phyloP scores from a whole-genome alignment of 78 protist genomes.

The Emiliania huxleyi region DNA sequence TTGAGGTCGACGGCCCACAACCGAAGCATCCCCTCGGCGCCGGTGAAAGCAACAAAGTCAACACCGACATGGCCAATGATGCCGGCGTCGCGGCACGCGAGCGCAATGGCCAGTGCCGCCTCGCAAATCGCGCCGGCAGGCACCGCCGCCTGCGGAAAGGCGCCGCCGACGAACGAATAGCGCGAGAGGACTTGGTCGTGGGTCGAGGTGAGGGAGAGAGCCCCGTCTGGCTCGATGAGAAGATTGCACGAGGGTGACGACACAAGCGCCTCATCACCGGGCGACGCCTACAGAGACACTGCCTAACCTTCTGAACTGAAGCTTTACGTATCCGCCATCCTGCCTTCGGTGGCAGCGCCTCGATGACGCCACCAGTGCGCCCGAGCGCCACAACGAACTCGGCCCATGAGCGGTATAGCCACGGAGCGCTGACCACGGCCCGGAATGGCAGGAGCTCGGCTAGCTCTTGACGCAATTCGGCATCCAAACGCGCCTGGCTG shows the following conservation, averaged over 20 bases:
- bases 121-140: conserved; percentile 25
- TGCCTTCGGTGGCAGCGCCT: no score
- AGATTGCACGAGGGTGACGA: conserved; percentile 18
- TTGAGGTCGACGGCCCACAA: conserved; percentile 57
- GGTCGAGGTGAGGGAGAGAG: not conserved
- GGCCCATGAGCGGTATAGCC: conserved; percentile 14
- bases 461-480: no score
- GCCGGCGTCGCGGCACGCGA: not conserved
- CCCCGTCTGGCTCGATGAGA: conserved; percentile 48
- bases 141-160: conserved; percentile 42
- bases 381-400: not conserved
- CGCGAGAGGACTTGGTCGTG: conserved; percentile 33
- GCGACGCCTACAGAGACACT: no score
- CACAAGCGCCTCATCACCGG: not conserved
- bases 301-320: no score
- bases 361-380: conserved; percentile 28
- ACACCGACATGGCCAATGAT: conserved; percentile 29
- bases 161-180: not conserved
- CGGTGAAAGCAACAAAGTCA: conserved; percentile 24
- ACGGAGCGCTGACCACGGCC: not conserved
- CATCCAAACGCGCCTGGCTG: no score
- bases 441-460: not conserved
- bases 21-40: not conserved
- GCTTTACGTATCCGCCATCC: no score
- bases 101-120: conserved; percentile 31